Evolutionary conservation across 2,329 filamentous ascomycete genomes (phyloP).

Genomic region (Aspergillus novofumigatus): DNA sequence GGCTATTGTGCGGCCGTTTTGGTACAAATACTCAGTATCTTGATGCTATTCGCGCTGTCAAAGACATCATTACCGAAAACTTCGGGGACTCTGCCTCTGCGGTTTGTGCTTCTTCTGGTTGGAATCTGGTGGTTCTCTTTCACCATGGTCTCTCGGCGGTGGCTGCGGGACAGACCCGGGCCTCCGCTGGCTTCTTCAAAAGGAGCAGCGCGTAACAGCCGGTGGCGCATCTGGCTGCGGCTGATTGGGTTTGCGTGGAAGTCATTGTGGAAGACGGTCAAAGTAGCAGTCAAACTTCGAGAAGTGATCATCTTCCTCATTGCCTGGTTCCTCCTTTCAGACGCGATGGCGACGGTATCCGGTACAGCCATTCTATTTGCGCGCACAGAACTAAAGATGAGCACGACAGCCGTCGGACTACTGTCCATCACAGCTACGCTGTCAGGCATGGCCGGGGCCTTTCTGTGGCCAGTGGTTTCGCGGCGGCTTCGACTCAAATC

Average conservation of each 20-base stretch:
- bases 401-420: conserved; percentile 72
- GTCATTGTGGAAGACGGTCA: conserved; percentile 71
- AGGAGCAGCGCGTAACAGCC: conserved; percentile 10
- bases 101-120: conserved; percentile 75
- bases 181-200: conserved; percentile 52
- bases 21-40: conserved; percentile 73
- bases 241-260: conserved; percentile 79
- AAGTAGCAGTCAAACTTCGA: conserved; percentile 64
- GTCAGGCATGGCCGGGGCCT: conserved; percentile 75
- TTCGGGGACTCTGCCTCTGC: conserved; percentile 72
- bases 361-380: conserved; percentile 89
- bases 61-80: conserved; percentile 46
- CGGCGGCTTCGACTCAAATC: conserved; percentile 63
- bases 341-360: conserved; percentile 85
- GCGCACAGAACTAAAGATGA: conserved; percentile 82
- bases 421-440: conserved; percentile 85
- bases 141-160: conserved; percentile 75
- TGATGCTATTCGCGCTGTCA: conserved; percentile 58
- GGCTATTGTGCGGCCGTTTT: conserved; percentile 81
- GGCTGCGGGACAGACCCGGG: conserved; percentile 77
- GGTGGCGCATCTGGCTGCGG: conserved; percentile 52
- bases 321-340: conserved; percentile 87
- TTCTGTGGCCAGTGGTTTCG: conserved; percentile 76
- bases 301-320: conserved; percentile 77
- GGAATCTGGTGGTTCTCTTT: conserved; percentile 87